Evolutionary conservation across 176 grass and related monocot species (phyloP).

Genomic region (Zoysia pacifica): DNA sequence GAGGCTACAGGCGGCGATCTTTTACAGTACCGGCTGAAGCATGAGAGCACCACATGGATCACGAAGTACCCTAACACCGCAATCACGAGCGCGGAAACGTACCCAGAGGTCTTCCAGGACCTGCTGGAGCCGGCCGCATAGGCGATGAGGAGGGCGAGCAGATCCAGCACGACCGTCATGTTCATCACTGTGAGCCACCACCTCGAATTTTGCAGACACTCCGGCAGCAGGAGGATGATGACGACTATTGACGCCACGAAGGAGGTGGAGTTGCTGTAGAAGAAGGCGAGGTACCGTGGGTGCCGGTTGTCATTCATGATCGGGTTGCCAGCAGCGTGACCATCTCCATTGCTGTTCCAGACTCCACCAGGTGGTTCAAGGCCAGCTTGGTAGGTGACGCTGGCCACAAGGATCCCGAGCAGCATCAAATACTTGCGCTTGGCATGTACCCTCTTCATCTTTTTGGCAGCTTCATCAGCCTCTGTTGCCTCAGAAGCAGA

Average conservation of each 20-base stretch:
- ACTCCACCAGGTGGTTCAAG: slow-evolving; percentile 9
- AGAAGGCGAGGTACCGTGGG: not conserved
- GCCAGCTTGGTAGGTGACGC: slow-evolving; percentile 21
- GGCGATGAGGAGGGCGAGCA: slow-evolving; percentile 31
- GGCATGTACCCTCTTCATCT: not conserved
- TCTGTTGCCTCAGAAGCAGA: not conserved
- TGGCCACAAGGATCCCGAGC: slow-evolving; percentile 17
- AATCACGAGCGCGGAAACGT: slow-evolving; percentile 17
- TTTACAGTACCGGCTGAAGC: not conserved
- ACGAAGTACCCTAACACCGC: slow-evolving; percentile 20
- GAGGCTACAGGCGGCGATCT: not conserved
- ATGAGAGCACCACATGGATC: not conserved
- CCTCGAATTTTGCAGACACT: not conserved
- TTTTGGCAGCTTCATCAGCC: not conserved
- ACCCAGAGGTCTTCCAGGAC: not conserved
- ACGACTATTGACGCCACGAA: slow-evolving; percentile 8
- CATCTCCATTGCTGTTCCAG: not conserved
- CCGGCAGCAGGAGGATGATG: slow-evolving; percentile 11
- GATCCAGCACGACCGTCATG: slow-evolving; percentile 15
- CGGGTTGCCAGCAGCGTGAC: not conserved
- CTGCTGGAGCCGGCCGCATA: slow-evolving; percentile 36
- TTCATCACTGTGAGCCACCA: not conserved
- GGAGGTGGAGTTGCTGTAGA: slow-evolving; percentile 25
- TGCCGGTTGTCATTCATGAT: not conserved
- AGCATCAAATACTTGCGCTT: slow-evolving; percentile 24